Evolutionary conservation across 2,329 filamentous ascomycete genomes (phyloP).

Genomic region (Alternaria longipes): DNA sequence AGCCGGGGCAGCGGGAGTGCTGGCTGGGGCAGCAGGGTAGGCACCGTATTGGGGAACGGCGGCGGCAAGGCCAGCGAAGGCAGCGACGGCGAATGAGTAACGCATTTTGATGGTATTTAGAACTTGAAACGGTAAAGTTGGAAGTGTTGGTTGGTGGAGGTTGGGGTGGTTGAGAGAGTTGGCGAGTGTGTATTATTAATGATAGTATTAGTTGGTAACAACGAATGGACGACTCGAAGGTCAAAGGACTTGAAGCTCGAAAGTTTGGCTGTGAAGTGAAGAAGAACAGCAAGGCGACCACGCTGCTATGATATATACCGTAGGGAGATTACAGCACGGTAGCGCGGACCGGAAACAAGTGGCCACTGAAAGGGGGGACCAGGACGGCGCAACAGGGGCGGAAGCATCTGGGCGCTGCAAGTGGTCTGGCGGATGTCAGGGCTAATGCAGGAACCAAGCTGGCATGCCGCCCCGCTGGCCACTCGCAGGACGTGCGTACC

Average conservation of each 20-base stretch:
- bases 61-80: slow-evolving; percentile 43
- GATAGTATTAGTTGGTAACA: slow-evolving; percentile 53
- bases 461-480: slow-evolving; percentile 38
- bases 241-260: slow-evolving; percentile 51
- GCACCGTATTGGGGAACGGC: slow-evolving; percentile 43
- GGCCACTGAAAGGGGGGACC: slow-evolving; percentile 45
- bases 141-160: slow-evolving; percentile 17
- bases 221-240: slow-evolving; percentile 55
- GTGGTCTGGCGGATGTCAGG: slow-evolving; percentile 41
- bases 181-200: slow-evolving; percentile 45
- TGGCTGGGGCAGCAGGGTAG: slow-evolving; percentile 19
- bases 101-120: slow-evolving; percentile 51
- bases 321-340: slow-evolving; percentile 50
- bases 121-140: slow-evolving; percentile 37
- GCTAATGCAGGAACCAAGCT: slow-evolving; percentile 50
- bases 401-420: slow-evolving; percentile 35
- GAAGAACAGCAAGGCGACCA: slow-evolving; percentile 32
- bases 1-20: slow-evolving; percentile 25
- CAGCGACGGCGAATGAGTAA: slow-evolving; percentile 47
- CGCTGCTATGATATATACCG: slow-evolving; percentile 46
- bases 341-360: slow-evolving; percentile 46
- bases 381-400: slow-evolving; percentile 40
- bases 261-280: slow-evolving; percentile 50
- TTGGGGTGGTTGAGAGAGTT: slow-evolving; percentile 25
- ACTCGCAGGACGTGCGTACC: slow-evolving; percentile 35